A percentile compares a stretch with the other conserved stretches of the same genome.
These are phyloP conservation scores for Hypericum androsaemum DNA, from an alignment of 345 rosid genomes.

Conservation along the genomic window DNA sequence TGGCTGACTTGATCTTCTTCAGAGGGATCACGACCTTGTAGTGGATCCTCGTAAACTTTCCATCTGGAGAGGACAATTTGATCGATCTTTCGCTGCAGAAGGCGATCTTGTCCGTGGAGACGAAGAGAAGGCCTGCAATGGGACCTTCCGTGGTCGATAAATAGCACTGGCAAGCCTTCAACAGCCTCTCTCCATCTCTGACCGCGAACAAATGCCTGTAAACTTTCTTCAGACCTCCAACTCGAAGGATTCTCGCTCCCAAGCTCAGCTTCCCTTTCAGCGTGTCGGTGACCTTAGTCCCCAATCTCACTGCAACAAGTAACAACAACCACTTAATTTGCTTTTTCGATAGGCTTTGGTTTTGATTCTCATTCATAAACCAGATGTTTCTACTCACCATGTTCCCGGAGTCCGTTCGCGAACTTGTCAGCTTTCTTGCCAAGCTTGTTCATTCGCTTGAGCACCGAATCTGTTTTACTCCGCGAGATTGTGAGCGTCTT, in stretches of 20 bases:
- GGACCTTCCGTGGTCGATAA: constrained; percentile 42
- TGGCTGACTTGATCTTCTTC: constrained; percentile 39
- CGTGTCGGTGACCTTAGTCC: constrained; percentile 30
- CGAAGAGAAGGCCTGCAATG: constrained; percentile 38
- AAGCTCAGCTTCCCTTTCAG: constrained; percentile 40
- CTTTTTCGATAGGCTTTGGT: too few species aligned
- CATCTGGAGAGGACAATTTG: constrained; percentile 23
- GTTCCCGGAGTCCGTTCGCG: too few species aligned
- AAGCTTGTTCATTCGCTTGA: too few species aligned
- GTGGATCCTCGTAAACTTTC: constrained; percentile 25
- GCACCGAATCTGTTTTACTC: too few species aligned
- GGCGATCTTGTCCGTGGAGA: constrained; percentile 30
- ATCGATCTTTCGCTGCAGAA: constrained; percentile 45
- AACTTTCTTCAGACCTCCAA: constrained; percentile 35
- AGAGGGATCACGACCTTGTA: constrained; percentile 54
- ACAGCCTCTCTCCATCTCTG: constrained; percentile 30
- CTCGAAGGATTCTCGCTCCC: constrained; percentile 33
- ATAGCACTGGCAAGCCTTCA: constrained; percentile 40
- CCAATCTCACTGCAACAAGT: constrained; percentile 29
- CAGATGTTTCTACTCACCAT: too few species aligned
- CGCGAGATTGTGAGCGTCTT: too few species aligned
- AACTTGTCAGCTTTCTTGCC: too few species aligned
- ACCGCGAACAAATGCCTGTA: constrained; percentile 32
- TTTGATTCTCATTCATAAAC: too few species aligned
- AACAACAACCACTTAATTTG: too few species aligned